Conservation (phyloP, 768 basidiomycete species). For the Leccinum sublutescens region DNA sequence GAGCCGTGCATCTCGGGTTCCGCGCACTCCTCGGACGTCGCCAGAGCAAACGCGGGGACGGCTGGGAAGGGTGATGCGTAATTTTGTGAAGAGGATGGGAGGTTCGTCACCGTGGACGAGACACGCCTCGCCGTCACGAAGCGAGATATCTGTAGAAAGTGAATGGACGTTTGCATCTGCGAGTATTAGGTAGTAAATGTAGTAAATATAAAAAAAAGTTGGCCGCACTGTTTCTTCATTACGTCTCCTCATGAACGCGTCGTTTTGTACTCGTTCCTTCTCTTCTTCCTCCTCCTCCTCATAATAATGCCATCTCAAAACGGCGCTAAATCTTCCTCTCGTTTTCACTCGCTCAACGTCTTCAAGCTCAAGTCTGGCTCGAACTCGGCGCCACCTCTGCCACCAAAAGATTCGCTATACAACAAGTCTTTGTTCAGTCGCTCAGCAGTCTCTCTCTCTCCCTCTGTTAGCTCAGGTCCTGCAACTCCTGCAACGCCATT, state of each 20-base stretch:
- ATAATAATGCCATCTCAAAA: neutral
- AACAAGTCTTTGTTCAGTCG: conserved; percentile 39
- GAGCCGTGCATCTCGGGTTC: no score
- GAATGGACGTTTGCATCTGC: conserved; percentile 17
- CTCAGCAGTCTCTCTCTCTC: conserved; percentile 48
- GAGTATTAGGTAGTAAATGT: no score
- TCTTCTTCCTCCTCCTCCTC: neutral
- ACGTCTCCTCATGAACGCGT: conserved; percentile 3
- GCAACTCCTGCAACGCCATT: conserved; percentile 22
- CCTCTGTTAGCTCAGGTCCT: conserved; percentile 31
- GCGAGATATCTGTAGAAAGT: conserved; percentile 15
- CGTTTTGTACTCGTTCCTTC: neutral
- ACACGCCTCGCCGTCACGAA: conserved; percentile 13
- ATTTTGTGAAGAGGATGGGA: conserved; percentile 21
- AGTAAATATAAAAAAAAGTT: no score
- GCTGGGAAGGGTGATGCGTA: conserved; percentile 21
- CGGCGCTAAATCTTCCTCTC: conserved; percentile 31
- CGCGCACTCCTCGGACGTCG: no score
- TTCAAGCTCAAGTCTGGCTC: conserved; percentile 36
- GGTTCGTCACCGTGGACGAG: neutral
- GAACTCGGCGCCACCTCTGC: conserved; percentile 40
- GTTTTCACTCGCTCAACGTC: conserved; percentile 42
- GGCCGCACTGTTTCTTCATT: no score
- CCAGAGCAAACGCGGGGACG: conserved; percentile 9
- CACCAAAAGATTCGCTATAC: conserved; percentile 55